Percentiles rank a stretch among this genome's conserved stretches.
Conservation (phyloP, 495 filamentous ascomycete genomes). For the Chaetomium cochliodes region DNA sequence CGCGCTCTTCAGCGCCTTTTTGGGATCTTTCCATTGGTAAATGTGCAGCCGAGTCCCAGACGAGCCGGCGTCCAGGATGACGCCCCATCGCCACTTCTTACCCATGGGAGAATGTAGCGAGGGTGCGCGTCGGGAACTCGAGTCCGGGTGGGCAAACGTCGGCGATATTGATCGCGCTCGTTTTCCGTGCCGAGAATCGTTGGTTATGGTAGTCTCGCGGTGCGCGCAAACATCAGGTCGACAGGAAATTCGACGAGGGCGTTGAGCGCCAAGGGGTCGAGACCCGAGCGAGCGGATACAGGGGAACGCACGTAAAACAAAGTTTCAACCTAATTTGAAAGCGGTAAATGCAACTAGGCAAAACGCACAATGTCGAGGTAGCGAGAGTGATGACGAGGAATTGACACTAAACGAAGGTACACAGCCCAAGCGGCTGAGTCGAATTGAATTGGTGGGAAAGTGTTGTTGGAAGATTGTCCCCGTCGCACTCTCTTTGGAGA, state of each 20-base stretch:
- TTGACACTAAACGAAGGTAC: slow-evolving; percentile 32
- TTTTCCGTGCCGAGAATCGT: background rate
- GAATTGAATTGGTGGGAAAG: slow-evolving; percentile 15
- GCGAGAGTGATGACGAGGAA: slow-evolving; percentile 30
- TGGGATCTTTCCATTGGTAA: slow-evolving; percentile 83
- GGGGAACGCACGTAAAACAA: slow-evolving; percentile 11
- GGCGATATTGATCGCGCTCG: background rate
- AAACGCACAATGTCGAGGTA: slow-evolving; percentile 19
- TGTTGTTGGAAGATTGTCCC: slow-evolving; percentile 12
- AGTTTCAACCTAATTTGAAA: slow-evolving; percentile 21
- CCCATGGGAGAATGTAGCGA: slow-evolving; percentile 8
- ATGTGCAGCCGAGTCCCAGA: slow-evolving; percentile 89
- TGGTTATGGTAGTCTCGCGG: background rate
- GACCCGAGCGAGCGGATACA: background rate
- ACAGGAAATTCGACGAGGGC: background rate
- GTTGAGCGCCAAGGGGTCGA: background rate
- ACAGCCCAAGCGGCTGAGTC: slow-evolving; percentile 34
- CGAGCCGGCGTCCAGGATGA: slow-evolving; percentile 63
- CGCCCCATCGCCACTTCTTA: slow-evolving; percentile 51
- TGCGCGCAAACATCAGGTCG: slow-evolving; percentile 12
- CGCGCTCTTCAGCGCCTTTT: slow-evolving; percentile 62
- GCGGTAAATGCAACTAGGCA: slow-evolving; percentile 14
- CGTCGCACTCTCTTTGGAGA: slow-evolving; percentile 12
- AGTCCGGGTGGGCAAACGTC: background rate
- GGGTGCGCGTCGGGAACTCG: background rate